phyloP scores from a whole-genome alignment of 345 rosid species.

The Linum usitatissimum region DNA sequence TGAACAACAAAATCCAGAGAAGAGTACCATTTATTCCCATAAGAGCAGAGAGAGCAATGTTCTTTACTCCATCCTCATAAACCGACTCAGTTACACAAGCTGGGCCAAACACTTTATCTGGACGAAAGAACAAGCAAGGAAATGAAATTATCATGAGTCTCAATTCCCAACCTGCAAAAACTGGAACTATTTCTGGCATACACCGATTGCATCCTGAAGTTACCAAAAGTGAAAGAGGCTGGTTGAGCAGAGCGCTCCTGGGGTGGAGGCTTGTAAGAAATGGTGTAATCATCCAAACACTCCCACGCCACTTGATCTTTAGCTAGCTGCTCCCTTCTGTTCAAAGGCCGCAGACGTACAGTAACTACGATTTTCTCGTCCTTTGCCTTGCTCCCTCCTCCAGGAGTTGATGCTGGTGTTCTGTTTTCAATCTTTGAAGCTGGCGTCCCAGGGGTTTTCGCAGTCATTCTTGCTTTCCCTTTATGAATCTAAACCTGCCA shows the following conservation, averaged over 20 bases:
- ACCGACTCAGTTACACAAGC: slow-evolving; percentile 59
- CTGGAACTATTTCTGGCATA: background rate
- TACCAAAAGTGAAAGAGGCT: slow-evolving; percentile 82
- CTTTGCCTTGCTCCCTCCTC: slow-evolving; percentile 41
- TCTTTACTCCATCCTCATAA: slow-evolving; percentile 94
- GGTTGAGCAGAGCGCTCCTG: slow-evolving; percentile 74
- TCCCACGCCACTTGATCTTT: slow-evolving; percentile 96
- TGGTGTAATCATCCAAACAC: slow-evolving; percentile 73
- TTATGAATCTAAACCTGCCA: background rate
- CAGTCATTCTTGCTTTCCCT: slow-evolving; percentile 23
- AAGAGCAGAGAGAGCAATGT: slow-evolving; percentile 91
- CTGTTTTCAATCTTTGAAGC: slow-evolving; percentile 54
- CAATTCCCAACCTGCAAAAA: background rate
- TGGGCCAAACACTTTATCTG: slow-evolving; percentile 97
- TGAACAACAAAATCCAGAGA: background rate
- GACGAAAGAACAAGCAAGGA: slow-evolving; percentile 10
- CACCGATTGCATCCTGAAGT: background rate
- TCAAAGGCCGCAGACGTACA: slow-evolving; percentile 80
- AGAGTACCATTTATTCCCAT: slow-evolving; percentile 85
- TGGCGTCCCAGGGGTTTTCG: slow-evolving; percentile 79
- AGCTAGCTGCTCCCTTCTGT: slow-evolving; percentile 72
- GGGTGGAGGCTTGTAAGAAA: slow-evolving; percentile 56
- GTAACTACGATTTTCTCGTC: slow-evolving; percentile 99
- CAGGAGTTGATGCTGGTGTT: slow-evolving; percentile 63
- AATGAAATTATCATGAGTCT: slow-evolving; percentile 7